Conservation (phyloP, 2,329 filamentous ascomycete genomes). For the Penicillium sclerotigenum region DNA sequence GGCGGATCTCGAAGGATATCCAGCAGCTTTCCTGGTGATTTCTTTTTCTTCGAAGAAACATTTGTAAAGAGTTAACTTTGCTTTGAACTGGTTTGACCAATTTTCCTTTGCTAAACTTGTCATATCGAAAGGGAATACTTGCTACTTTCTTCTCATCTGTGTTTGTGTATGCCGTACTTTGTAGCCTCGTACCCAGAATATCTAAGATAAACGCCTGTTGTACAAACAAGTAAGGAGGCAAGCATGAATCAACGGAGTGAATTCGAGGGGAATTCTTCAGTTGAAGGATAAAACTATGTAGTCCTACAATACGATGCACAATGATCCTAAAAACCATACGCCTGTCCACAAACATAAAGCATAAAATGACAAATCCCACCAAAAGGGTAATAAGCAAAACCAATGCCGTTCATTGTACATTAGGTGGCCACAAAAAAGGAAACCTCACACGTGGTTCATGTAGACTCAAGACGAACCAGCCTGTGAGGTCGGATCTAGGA, state of each 20-base stretch:
- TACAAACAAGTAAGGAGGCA: neutral
- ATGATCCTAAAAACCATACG: neutral
- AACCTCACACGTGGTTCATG: neutral
- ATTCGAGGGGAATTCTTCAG: neutral
- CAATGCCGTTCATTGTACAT: neutral
- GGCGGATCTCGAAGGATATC: constrained; percentile 67
- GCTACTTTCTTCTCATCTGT: neutral
- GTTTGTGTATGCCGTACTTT: neutral
- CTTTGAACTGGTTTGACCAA: neutral
- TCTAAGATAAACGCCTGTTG: neutral
- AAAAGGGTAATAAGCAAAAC: neutral
- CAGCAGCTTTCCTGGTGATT: constrained; percentile 37
- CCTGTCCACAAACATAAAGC: neutral
- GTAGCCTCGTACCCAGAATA: neutral
- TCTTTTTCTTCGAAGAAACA: too few relatives aligned
- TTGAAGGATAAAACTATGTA: neutral
- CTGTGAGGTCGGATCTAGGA: neutral
- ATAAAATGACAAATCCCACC: too few relatives aligned
- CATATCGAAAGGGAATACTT: neutral
- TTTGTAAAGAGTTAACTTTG: neutral
- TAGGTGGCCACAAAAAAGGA: neutral
- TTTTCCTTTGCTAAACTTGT: neutral
- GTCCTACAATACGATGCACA: neutral
- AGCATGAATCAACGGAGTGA: neutral
- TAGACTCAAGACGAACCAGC: neutral